phyloP scores from a whole-genome alignment of 495 filamentous ascomycete genomes.

The Penicillium chermesinum region DNA sequence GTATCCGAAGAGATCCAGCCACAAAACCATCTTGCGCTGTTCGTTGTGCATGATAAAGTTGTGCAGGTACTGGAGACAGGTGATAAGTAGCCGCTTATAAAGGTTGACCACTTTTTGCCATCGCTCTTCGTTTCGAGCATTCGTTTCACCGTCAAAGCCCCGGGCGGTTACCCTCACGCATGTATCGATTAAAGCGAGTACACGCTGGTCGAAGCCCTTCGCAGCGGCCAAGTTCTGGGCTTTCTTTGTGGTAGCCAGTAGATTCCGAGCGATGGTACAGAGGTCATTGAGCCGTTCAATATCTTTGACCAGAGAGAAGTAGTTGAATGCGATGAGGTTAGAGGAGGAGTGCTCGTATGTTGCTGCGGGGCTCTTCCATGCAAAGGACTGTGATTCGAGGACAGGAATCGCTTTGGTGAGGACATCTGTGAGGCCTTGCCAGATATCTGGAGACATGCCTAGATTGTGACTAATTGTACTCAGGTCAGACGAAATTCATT shows the following conservation, averaged over 20 bases:
- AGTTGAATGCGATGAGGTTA: slow-evolving; percentile 74
- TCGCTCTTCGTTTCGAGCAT: slow-evolving; percentile 57
- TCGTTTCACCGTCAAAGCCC: slow-evolving; percentile 79
- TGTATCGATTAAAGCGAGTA: slow-evolving; percentile 76
- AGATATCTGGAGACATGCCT: slow-evolving; percentile 59
- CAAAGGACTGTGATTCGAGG: slow-evolving; percentile 58
- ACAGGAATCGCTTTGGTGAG: slow-evolving; percentile 57
- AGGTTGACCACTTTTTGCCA: slow-evolving; percentile 71
- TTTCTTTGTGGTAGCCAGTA: slow-evolving; percentile 73
- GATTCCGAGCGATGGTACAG: slow-evolving; percentile 77
- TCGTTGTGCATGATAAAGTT: slow-evolving; percentile 92
- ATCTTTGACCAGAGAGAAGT: slow-evolving; percentile 68
- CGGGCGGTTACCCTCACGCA: slow-evolving; percentile 84
- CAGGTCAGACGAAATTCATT: slow-evolving; percentile 2
- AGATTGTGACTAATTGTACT: slow-evolving; percentile 31
- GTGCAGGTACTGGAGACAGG: slow-evolving; percentile 82
- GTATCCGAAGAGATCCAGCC: slow-evolving; percentile 78
- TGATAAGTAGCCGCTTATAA: slow-evolving; percentile 84
- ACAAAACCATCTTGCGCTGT: slow-evolving; percentile 82
- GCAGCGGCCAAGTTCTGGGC: slow-evolving; percentile 83
- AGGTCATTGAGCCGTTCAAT: slow-evolving; percentile 80
- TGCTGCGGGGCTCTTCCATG: slow-evolving; percentile 54
- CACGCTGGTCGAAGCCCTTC: slow-evolving; percentile 70
- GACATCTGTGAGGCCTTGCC: slow-evolving; percentile 61
- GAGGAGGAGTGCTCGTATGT: slow-evolving; percentile 53